These are phyloP conservation scores for Rhynchospora breviuscula DNA, from an alignment of 176 grass and related monocot species.

Conservation along the genomic window DNA sequence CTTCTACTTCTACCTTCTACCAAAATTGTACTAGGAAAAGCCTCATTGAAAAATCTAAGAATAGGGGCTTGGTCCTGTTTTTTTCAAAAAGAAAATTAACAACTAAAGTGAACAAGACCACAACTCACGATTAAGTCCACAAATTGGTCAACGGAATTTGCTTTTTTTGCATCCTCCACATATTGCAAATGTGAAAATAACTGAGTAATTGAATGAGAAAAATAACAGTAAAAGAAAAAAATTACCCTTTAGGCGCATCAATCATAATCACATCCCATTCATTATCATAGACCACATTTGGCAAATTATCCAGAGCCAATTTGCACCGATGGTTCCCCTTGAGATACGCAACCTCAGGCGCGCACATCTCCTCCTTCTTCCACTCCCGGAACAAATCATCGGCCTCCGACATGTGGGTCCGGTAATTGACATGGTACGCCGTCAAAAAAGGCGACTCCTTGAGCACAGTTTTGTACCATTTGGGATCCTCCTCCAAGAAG, in stretches of 20 bases:
- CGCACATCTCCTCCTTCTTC: slow-evolving; percentile 31
- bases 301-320: slow-evolving; percentile 45
- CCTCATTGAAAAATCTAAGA: no score
- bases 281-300: slow-evolving; percentile 38
- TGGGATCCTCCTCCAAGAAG: slow-evolving; percentile 40
- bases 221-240: not conserved
- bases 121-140: no score
- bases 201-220: not conserved
- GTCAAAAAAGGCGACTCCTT: slow-evolving; percentile 15
- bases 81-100: no score
- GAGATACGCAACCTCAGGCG: slow-evolving; percentile 25
- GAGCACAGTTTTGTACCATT: slow-evolving; percentile 28
- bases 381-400: slow-evolving; percentile 48
- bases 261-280: slow-evolving; percentile 73
- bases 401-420: slow-evolving; percentile 42
- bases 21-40: not conserved
- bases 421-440: slow-evolving; percentile 41
- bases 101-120: no score
- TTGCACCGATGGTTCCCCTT: slow-evolving; percentile 38
- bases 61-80: no score
- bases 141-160: no score
- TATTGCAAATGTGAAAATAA: not conserved
- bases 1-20: not conserved
- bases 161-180: no score
- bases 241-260: slow-evolving; percentile 60